phyloP scores from a whole-genome alignment of 2,329 filamentous ascomycete genomes.

The Alternaria consortialis region DNA sequence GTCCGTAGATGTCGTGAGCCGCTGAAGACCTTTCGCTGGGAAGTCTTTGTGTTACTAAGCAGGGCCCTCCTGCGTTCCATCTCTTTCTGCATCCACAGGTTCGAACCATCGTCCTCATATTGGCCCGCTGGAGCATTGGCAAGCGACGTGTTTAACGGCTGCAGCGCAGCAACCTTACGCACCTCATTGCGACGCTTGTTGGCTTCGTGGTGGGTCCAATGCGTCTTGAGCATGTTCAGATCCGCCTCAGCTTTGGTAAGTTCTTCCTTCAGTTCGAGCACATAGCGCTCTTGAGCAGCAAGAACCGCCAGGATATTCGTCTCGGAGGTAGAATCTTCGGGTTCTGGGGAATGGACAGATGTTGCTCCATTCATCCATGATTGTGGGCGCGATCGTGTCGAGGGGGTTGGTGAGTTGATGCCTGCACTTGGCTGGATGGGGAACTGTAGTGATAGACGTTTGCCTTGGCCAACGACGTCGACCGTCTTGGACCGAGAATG shows the following conservation, averaged over 20 bases:
- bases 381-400: conserved; percentile 49
- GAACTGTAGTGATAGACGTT: conserved; percentile 60
- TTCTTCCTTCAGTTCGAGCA: conserved; percentile 91
- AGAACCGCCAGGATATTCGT: conserved; percentile 81
- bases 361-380: conserved; percentile 51
- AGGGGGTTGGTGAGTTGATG: conserved; percentile 42
- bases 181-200: conserved; percentile 77
- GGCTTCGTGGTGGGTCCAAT: conserved; percentile 81
- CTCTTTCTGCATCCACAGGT: conserved; percentile 63
- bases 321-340: conserved; percentile 34
- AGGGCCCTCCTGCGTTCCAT: conserved; percentile 77
- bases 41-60: conserved; percentile 60
- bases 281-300: conserved; percentile 88
- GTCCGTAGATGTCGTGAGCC: conserved; percentile 69
- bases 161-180: conserved; percentile 63
- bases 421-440: conserved; percentile 55
- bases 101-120: conserved; percentile 56
- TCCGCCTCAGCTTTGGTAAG: conserved; percentile 83
- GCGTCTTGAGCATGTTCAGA: conserved; percentile 78
- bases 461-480: conserved; percentile 49
- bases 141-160: conserved; percentile 59
- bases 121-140: conserved; percentile 40
- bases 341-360: conserved; percentile 39
- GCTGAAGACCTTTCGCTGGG: conserved; percentile 68
- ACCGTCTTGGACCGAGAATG: conserved; percentile 47